Evolutionary conservation across 1,139 yeast genomes (phyloP).

Genomic region (Hemisphaericaspora subhashii): DNA sequence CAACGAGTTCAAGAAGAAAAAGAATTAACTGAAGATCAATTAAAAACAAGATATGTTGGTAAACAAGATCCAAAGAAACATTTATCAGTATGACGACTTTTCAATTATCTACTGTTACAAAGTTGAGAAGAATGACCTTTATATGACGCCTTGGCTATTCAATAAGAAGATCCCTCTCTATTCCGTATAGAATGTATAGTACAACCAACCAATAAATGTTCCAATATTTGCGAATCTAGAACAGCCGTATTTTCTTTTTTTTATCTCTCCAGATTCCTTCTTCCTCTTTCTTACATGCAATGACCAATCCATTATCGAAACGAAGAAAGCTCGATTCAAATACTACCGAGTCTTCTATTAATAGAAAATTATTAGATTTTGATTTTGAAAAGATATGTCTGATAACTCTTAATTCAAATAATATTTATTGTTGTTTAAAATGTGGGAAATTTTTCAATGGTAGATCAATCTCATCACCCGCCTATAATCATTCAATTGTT

Average conservation of each 20-base stretch:
- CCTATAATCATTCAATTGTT: constrained; percentile 67
- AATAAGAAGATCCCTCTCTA: constrained; percentile 17
- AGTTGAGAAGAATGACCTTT: too few species aligned
- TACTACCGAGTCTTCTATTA: constrained; percentile 53
- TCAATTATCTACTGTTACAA: too few species aligned
- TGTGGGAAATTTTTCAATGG: constrained; percentile 81
- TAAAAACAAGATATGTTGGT: constrained; percentile 95
- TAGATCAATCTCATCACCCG: constrained; percentile 59
- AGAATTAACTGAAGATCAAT: constrained; percentile 82
- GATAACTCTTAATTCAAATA: constrained; percentile 57
- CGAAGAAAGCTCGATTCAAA: constrained; percentile 6
- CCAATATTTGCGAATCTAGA: too few species aligned
- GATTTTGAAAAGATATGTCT: constrained; percentile 70
- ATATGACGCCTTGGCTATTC: constrained; percentile 80
- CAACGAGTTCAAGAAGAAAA: constrained; percentile 91
- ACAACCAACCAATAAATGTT: too few species aligned
- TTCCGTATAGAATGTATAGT: too few species aligned
- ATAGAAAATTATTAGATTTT: constrained; percentile 59
- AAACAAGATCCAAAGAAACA: constrained; percentile 99
- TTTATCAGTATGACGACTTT: too few species aligned
- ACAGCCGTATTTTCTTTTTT: too few species aligned
- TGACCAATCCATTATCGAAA: constrained; percentile 10
- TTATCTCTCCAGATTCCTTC: too few species aligned
- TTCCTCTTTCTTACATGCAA: not conserved
- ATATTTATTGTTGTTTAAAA: constrained; percentile 68